phyloP scores from a whole-genome alignment of 768 basidiomycete genomes.

The Pisolithus sp. region DNA sequence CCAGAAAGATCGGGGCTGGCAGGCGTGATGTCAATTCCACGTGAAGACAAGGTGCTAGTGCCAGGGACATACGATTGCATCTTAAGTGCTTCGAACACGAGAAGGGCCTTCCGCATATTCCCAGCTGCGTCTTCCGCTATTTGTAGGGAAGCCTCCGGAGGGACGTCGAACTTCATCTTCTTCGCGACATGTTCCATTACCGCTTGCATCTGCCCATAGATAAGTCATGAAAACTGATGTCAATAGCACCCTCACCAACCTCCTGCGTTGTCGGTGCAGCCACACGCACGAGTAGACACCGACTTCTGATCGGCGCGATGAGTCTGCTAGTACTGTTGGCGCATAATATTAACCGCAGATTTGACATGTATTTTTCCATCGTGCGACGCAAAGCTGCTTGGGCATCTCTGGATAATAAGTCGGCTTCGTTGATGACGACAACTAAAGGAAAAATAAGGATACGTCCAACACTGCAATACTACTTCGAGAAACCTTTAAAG shows the following conservation, averaged over 20 bases:
- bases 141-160: constrained; percentile 63
- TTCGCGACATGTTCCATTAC: constrained; percentile 78
- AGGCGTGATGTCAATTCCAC: constrained; percentile 1
- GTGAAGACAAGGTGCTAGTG: not conserved
- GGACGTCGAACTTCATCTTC: constrained; percentile 76
- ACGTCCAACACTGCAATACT: not conserved
- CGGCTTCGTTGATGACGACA: constrained; percentile 98
- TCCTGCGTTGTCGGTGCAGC: constrained; percentile 78
- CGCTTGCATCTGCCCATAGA: constrained; percentile 56
- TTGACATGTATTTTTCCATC: constrained; percentile 99
- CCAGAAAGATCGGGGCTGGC: constrained; percentile 77
- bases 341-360: constrained; percentile 93
- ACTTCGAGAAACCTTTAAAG: constrained; percentile 71
- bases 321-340: constrained; percentile 93
- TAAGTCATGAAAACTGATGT: not conserved
- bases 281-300: constrained; percentile 90
- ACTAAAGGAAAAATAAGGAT: constrained; percentile 39
- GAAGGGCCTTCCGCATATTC: constrained; percentile 90
- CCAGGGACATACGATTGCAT: constrained; percentile 78
- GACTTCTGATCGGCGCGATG: constrained; percentile 94
- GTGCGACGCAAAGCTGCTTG: constrained; percentile 95
- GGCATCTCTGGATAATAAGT: constrained; percentile 89
- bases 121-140: constrained; percentile 80
- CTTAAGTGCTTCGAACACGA: constrained; percentile 91
- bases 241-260: constrained; percentile 38